These are phyloP conservation scores for Eruca vesicaria DNA, from an alignment of 441 rosid genomes.

Conservation along the genomic window DNA sequence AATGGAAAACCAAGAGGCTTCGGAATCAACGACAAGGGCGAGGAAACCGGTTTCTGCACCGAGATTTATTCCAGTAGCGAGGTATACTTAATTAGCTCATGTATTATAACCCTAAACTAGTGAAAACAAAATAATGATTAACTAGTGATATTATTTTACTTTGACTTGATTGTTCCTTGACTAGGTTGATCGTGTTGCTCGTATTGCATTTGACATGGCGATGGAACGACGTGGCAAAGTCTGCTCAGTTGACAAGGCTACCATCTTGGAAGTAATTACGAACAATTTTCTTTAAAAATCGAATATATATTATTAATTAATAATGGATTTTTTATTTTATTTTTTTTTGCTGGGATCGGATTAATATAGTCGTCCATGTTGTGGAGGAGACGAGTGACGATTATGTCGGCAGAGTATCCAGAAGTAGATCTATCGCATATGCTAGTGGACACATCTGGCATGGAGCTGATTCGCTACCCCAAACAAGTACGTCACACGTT, in stretches of 20 bases:
- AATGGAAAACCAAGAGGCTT: not conserved
- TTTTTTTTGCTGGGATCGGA: not conserved
- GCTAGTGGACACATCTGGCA: conserved; percentile 2
- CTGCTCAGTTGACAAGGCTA: not conserved
- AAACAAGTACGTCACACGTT: not conserved
- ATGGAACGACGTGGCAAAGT: not conserved
- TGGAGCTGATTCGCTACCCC: not conserved
- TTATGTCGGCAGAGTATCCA: not conserved
- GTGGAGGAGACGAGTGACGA: conserved; percentile 1
- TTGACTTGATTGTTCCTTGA: too few species aligned
- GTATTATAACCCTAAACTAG: not conserved
- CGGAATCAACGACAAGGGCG: not conserved
- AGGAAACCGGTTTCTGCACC: not conserved
- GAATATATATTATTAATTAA: not conserved
- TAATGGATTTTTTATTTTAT: not conserved
- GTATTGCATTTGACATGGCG: not conserved
- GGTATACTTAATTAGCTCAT: not conserved
- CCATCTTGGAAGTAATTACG: not conserved
- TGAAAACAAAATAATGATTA: not conserved
- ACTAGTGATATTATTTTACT: not conserved
- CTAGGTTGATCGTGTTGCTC: not conserved
- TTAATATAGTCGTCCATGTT: not conserved
- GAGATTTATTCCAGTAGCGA: conserved; percentile 1
- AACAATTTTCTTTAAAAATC: not conserved
- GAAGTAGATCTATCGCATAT: not conserved